Conservation (phyloP, 441 rosid genomes). For the Corymbia citriodora region DNA sequence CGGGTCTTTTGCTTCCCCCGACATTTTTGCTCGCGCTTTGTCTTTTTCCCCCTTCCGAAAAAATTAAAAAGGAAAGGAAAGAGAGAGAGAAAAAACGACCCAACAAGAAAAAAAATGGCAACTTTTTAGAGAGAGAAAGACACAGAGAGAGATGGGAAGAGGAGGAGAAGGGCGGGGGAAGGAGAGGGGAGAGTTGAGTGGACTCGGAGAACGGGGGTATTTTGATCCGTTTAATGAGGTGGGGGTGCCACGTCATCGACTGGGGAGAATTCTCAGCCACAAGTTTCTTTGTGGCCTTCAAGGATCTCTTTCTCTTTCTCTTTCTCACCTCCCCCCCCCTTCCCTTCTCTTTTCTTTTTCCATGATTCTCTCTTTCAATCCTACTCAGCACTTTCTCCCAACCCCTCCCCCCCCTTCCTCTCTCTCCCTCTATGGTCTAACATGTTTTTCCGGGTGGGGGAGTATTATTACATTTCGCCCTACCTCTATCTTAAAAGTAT, state of each 20-base stretch:
- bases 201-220: constrained; percentile 12
- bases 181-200: not conserved
- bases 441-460: not conserved
- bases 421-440: not conserved
- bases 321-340: not conserved
- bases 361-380: constrained; percentile 10
- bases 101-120: constrained; percentile 1
- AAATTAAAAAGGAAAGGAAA: not conserved
- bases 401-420: not conserved
- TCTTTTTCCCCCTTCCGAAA: not conserved
- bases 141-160: not conserved
- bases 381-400: constrained; percentile 30
- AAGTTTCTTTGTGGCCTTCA: constrained; percentile 59
- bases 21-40: constrained; percentile 26
- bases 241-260: constrained; percentile 50
- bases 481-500: not conserved
- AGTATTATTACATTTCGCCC: not conserved
- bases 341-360: constrained; percentile 1
- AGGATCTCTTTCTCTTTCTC: constrained; percentile 11
- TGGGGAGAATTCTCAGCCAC: constrained; percentile 62
- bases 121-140: constrained; percentile 16
- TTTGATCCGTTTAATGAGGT: constrained; percentile 37
- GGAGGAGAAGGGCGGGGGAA: constrained; percentile 11
- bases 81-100: not conserved
- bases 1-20: constrained; percentile 50